A percentile compares a stretch with the other conserved stretches of the same genome.
These are phyloP conservation scores for Setomelanomma holmii DNA, from an alignment of 2,329 filamentous ascomycete genomes.

Conservation along the genomic window DNA sequence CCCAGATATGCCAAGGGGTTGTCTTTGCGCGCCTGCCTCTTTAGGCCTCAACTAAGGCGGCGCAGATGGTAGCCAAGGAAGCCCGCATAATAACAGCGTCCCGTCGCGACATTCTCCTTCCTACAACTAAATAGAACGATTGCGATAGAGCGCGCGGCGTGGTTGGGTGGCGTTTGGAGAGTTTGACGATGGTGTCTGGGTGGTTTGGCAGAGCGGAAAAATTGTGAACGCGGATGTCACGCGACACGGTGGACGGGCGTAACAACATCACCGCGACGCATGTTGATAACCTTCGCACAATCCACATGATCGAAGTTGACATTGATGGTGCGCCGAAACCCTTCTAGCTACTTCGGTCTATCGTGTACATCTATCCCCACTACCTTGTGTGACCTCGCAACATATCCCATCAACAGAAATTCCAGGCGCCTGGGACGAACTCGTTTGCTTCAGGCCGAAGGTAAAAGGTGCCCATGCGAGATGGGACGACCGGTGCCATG, in stretches of 20 bases:
- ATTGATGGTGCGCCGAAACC: not conserved
- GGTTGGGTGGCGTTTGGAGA: not conserved
- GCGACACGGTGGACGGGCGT: not conserved
- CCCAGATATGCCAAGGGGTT: constrained; percentile 11
- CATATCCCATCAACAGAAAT: not conserved
- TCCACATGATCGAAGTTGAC: not conserved
- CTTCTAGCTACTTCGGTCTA: not conserved
- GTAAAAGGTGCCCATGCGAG: not conserved
- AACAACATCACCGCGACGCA: not conserved
- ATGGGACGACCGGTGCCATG: no score
- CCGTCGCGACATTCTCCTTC: constrained; percentile 3
- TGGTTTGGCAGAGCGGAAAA: not conserved
- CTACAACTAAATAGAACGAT: not conserved
- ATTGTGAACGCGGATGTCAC: not conserved
- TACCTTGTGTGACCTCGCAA: not conserved
- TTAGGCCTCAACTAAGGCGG: not conserved
- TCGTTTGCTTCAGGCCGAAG: not conserved
- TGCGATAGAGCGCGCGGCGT: not conserved
- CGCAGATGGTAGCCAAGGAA: not conserved
- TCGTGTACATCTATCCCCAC: not conserved
- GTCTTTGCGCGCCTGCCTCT: constrained; percentile 1
- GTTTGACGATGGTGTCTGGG: not conserved
- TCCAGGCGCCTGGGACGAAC: not conserved
- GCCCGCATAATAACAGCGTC: constrained; percentile 1
- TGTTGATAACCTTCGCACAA: not conserved